Base-by-base conservation (phyloP, 768 basidiomycete genomes). In the Boletus sensibilis region DNA sequence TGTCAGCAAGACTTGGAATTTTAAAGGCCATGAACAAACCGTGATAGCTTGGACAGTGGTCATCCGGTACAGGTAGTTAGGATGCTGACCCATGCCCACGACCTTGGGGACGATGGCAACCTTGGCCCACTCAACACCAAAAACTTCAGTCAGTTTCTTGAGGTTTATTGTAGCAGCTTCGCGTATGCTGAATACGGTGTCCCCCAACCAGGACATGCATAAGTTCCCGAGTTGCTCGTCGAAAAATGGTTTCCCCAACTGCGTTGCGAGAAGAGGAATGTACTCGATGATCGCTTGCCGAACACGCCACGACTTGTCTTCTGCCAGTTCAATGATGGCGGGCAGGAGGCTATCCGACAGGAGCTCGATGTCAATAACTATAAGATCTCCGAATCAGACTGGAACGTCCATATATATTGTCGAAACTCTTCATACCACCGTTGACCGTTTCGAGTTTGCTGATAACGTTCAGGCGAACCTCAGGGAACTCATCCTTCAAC, bases 251-350 rank as follows among this genome's bases (percentile, higher is more conserved):
- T 92, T 92, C 52, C 97, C 97, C 54, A 99, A 83, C 71, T 99
- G 97, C n/a, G 89, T 94, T 41, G 97, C 95, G 44, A 99, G 88
- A 21, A 98, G 84, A n/a, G 97, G 97, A 64, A 99, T 91, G 76
- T 99, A 98, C 74, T 98, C 97, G 74, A 99, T 99, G 77, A 99
- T 98, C 9, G 97, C 97, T 74, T 99, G 97, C 64, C 97, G 89
- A 20, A 99, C 96, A 29, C 97, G 90, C 97, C 97, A 99, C 58
- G 97, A 97, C 72, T 98, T 99, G 79, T 99, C 97, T 73, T 98
- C 96, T 9, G 97, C 97, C 34, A 99, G 80, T 69, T 98, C 92
- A 59, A 98, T 91, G 62, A 99, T 98, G 37, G 97, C 97, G 10
- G 97, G 97, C 31, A 99, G 83, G 37, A 99, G 87, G 62, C 92